Base-by-base conservation (phyloP, 805 yeast genomes). In the Dipodascus albidus region DNA sequence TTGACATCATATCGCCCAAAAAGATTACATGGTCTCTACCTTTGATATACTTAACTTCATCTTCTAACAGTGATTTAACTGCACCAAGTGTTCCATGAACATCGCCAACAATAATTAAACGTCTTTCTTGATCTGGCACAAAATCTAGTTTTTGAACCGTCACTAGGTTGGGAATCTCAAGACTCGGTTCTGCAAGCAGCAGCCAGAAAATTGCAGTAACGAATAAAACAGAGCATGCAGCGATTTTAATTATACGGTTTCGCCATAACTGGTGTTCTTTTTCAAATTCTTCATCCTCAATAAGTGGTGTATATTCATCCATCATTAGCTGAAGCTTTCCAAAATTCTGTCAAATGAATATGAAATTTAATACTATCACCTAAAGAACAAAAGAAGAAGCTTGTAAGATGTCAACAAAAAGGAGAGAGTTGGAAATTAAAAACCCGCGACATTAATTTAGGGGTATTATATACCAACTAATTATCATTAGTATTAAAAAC, bases 1-100 rank as follows among this genome's bases (percentile, higher is more conserved):
- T 91, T 51, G 88, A 75, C 17, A 87, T 72, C 65, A 89, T 87
- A 63, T 90, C 97, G 2, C 98, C 98, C 21, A 89, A 67, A 22
- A 89, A 70, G 1, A 90, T 68, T 14, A 89, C 71, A 48, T 76
- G 76, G 64, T 87, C 95, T 19, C 50, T 41, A 23, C 49, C 51
- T 19, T 58, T 44, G 6, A 65, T 60, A 20, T 70, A 61, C 11
- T 66, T 63, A 54, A 79, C 71, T 20, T 79, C 60, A 60, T 79
- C 75, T 6, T 71, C 60, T 53, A 90, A 68, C 42, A 91, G 70
- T 50, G 72, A 67, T 53, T 65, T 64, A 53, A 89, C 69, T 60
- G 79, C 80, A 4, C 72, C 68, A 60, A 73, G 79, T 59, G 83
- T 82, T 1, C 96, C 97, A 68, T 90, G 98, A 22, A 90, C 79